These are phyloP conservation scores for Pythium aquatile DNA, from an alignment of 352 stramenopile genomes.

Conservation along the genomic window DNA sequence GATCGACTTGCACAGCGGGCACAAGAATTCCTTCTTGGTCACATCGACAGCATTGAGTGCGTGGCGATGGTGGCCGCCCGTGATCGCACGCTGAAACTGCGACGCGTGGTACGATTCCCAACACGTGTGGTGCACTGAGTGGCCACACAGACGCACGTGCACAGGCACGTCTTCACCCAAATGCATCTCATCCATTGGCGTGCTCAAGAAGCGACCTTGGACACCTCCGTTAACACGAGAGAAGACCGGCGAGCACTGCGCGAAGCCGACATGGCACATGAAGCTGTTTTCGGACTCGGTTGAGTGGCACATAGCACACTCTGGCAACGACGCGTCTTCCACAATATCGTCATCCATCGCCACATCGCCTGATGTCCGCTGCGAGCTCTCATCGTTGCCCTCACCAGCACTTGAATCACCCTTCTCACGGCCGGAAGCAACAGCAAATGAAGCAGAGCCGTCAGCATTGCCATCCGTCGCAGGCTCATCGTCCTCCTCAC, in stretches of 20 bases:
- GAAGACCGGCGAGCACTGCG: constrained; percentile 74
- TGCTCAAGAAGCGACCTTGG: constrained; percentile 55
- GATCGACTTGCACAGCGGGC: constrained; percentile 96
- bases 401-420: constrained; percentile 26
- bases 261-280: constrained; percentile 87
- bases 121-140: constrained; percentile 94
- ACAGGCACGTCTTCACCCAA: constrained; percentile 77
- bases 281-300: constrained; percentile 75
- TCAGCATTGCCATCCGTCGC: constrained; percentile 35
- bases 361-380: constrained; percentile 32
- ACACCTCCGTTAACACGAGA: constrained; percentile 64
- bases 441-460: neutral
- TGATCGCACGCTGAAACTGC: constrained; percentile 92
- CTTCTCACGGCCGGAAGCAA: neutral
- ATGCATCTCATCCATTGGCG: constrained; percentile 87
- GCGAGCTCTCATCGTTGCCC: constrained; percentile 31
- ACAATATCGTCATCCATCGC: constrained; percentile 42
- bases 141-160: constrained; percentile 88
- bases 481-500: constrained; percentile 41
- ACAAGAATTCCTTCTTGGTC: constrained; percentile 96
- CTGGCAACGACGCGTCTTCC: constrained; percentile 32
- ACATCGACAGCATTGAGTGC: constrained; percentile 94
- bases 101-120: constrained; percentile 95
- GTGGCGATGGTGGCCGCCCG: constrained; percentile 91
- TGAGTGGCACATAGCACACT: constrained; percentile 87